Evolutionary conservation across 352 stramenopile genomes (phyloP).

Genomic region (Pythium pyrilobum): DNA sequence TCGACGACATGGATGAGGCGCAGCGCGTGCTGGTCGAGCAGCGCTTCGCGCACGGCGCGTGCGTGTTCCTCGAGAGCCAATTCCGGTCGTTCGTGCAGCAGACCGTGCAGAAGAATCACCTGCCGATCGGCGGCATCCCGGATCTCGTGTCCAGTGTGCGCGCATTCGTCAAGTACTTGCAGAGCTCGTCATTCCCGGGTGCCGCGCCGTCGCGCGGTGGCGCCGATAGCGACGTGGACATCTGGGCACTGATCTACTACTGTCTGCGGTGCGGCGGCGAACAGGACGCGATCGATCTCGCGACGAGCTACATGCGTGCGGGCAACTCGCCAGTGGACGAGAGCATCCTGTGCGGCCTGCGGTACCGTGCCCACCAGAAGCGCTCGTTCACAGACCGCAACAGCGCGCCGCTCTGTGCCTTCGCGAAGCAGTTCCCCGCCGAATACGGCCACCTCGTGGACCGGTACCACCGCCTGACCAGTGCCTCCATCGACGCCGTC

Average conservation of each 20-base stretch:
- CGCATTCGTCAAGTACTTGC: constrained; percentile 73
- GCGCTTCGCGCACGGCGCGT: constrained; percentile 59
- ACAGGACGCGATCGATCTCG: constrained; percentile 60
- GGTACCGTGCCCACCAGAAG: constrained; percentile 62
- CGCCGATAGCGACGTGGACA: constrained; percentile 45
- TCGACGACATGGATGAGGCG: constrained; percentile 25
- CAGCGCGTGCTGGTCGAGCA: constrained; percentile 41
- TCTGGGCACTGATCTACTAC: constrained; percentile 80
- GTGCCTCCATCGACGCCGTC: constrained; percentile 64
- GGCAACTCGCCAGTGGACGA: constrained; percentile 49
- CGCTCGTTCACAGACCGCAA: constrained; percentile 32
- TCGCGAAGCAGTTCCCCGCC: constrained; percentile 62
- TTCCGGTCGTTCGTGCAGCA: constrained; percentile 76
- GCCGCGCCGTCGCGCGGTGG: constrained; percentile 18
- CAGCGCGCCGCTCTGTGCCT: constrained; percentile 33
- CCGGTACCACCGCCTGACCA: constrained; percentile 69
- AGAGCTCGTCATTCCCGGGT: constrained; percentile 55
- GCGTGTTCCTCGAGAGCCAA: constrained; percentile 73
- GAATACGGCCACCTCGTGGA: constrained; percentile 59
- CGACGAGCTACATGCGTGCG: constrained; percentile 28
- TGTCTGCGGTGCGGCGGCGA: constrained; percentile 69
- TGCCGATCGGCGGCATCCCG: constrained; percentile 65
- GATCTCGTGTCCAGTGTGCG: constrained; percentile 66
- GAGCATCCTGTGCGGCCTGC: constrained; percentile 49
- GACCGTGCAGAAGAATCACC: constrained; percentile 66